phyloP scores from a whole-genome alignment of 306 rosid genomes.

The Elaeagnus macrophylla region DNA sequence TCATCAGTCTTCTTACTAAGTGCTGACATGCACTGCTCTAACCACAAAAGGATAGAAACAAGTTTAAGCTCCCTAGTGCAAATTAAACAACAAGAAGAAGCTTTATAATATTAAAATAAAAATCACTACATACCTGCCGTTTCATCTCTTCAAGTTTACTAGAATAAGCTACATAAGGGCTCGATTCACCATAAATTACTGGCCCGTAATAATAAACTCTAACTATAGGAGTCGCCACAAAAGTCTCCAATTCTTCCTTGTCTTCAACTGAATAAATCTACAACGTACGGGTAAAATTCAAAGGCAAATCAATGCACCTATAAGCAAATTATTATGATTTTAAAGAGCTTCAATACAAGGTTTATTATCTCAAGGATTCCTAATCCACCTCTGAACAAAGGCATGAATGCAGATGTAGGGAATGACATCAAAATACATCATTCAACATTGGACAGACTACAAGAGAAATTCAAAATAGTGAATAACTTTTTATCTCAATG shows the following conservation, averaged over 20 bases:
- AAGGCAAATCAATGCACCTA: no score
- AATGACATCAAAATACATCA: no score
- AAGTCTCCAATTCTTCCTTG: slow-evolving; percentile 42
- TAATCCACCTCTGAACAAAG: no score
- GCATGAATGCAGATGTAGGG: no score
- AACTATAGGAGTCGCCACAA: slow-evolving; percentile 54
- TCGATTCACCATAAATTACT: slow-evolving; percentile 22
- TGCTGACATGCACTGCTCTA: slow-evolving; percentile 48
- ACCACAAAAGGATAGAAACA: slow-evolving; percentile 23
- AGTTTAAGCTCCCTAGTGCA: slow-evolving; percentile 11
- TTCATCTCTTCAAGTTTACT: slow-evolving; percentile 46
- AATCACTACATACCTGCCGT: slow-evolving; percentile 46
- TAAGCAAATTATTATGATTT: no score
- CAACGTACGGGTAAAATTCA: slow-evolving; percentile 16
- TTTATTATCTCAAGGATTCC: no score
- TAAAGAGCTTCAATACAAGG: no score
- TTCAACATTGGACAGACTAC: no score
- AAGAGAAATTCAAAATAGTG: no score
- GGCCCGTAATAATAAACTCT: slow-evolving; percentile 40
- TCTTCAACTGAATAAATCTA: slow-evolving; percentile 66
- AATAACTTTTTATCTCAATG: no score
- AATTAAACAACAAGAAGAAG: not conserved
- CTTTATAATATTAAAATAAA: no score
- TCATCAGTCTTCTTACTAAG: slow-evolving; percentile 38
- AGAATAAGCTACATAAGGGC: slow-evolving; percentile 19